These are phyloP conservation scores for Suillus weaverae DNA, from an alignment of 768 basidiomycete genomes.

Conservation along the genomic window DNA sequence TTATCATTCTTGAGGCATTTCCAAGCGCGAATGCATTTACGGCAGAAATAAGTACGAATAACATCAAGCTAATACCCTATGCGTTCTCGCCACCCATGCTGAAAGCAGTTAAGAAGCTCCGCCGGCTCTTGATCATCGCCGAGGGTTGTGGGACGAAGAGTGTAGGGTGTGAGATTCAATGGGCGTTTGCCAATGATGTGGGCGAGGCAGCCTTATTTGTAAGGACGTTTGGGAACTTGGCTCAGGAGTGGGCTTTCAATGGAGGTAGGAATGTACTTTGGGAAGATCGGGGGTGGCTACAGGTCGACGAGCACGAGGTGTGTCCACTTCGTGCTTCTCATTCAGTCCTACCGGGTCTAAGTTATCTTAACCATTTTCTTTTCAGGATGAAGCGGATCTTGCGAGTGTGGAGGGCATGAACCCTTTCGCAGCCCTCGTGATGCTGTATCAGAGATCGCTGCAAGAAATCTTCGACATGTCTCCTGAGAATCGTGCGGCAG, in stretches of 20 bases:
- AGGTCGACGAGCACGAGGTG: constrained; percentile 55
- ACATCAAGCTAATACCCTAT: constrained; percentile 22
- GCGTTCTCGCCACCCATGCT: constrained; percentile 67
- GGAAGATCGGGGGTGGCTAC: constrained; percentile 65
- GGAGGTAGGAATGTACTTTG: constrained; percentile 44
- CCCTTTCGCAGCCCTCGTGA: constrained; percentile 61
- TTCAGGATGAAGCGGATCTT: constrained; percentile 62
- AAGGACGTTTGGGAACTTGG: constrained; percentile 59
- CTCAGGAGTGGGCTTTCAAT: constrained; percentile 45
- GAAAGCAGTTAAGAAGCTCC: constrained; percentile 68
- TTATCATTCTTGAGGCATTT: constrained; percentile 70
- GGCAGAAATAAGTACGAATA: constrained; percentile 14
- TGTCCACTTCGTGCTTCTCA: constrained; percentile 8
- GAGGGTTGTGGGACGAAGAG: constrained; percentile 59
- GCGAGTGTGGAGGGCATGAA: constrained; percentile 64
- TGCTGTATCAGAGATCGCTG: constrained; percentile 55
- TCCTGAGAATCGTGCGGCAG: constrained; percentile 45
- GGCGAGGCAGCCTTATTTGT: constrained; percentile 56
- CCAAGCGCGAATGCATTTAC: constrained; percentile 44
- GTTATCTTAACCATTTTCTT: not conserved
- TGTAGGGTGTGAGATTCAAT: constrained; percentile 41
- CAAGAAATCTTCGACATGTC: constrained; percentile 55
- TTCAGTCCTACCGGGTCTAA: constrained; percentile 14
- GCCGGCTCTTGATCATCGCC: constrained; percentile 59
- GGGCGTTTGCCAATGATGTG: constrained; percentile 64